A percentile compares a stretch with the other conserved stretches of the same genome.
Conservation (phyloP, 2,329 filamentous ascomycete genomes). For the Fusarium secorum region DNA sequence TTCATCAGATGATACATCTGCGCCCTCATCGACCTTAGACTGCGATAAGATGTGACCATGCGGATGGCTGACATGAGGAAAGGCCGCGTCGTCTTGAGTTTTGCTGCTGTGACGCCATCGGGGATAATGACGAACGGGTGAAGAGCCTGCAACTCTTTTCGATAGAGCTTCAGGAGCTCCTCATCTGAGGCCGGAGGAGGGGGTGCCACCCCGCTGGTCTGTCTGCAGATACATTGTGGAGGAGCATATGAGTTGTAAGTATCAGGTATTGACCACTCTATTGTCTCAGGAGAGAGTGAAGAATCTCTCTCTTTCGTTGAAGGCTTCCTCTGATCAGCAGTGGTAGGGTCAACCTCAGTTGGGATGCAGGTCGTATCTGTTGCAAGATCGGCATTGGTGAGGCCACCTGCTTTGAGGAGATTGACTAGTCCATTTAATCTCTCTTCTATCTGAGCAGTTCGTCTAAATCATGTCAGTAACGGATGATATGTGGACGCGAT, state of each 20-base stretch:
- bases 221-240: conserved; percentile 57
- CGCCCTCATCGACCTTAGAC: conserved; percentile 56
- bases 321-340: conserved; percentile 38
- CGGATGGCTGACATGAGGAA: conserved; percentile 59
- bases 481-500: background rate
- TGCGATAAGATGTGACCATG: conserved; percentile 59
- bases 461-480: conserved; percentile 44
- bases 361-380: conserved; percentile 42
- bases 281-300: conserved; percentile 17
- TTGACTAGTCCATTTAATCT: conserved; percentile 59
- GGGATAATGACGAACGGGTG: conserved; percentile 60
- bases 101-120: conserved; percentile 45
- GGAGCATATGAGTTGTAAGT: conserved; percentile 58
- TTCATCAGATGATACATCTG: conserved; percentile 59
- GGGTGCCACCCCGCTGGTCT: conserved; percentile 50
- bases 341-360: conserved; percentile 39
- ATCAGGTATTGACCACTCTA: conserved; percentile 48
- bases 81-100: conserved; percentile 52
- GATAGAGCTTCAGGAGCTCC: conserved; percentile 54
- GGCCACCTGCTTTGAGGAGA: conserved; percentile 54
- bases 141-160: conserved; percentile 51
- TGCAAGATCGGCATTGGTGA: conserved; percentile 38
- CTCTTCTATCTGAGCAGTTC: conserved; percentile 59
- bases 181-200: conserved; percentile 56
- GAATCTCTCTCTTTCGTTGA: conserved; percentile 27